A percentile compares a stretch with the other conserved stretches of the same genome.
Evolutionary conservation across 1,139 yeast genomes (phyloP).

Genomic region (Hansenula lynferdii): DNA sequence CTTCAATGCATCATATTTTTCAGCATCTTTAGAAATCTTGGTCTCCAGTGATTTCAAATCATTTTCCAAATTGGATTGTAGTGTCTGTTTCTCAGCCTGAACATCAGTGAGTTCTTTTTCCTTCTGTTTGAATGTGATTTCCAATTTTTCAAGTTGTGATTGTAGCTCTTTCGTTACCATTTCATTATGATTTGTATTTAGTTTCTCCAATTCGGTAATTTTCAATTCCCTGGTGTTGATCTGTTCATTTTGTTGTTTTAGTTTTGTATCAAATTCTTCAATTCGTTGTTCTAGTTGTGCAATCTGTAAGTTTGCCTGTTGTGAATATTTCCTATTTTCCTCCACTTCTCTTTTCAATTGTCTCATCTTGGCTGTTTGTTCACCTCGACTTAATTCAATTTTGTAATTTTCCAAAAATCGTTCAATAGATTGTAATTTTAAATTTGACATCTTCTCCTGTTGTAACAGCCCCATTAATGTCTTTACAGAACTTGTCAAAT

Average conservation of each 20-base stretch:
- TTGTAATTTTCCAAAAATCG: slow-evolving; percentile 31
- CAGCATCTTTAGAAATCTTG: background rate
- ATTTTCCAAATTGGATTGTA: background rate
- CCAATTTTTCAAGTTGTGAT: background rate
- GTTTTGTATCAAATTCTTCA: background rate
- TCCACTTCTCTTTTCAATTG: slow-evolving; percentile 23
- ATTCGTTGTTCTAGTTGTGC: slow-evolving; percentile 1
- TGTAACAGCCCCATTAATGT: slow-evolving; percentile 42
- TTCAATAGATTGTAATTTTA: slow-evolving; percentile 39
- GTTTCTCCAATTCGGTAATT: background rate
- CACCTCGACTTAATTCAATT: slow-evolving; percentile 12
- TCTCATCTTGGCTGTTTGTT: slow-evolving; percentile 18
- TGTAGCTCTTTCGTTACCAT: background rate
- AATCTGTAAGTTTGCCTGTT: slow-evolving; percentile 25
- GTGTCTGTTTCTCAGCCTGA: background rate
- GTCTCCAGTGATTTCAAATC: background rate
- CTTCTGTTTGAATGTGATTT: background rate
- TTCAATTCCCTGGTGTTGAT: background rate
- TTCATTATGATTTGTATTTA: background rate
- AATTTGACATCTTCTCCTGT: slow-evolving; percentile 37
- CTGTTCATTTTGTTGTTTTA: background rate
- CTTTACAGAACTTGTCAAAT: slow-evolving; percentile 44
- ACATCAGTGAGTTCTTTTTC: background rate
- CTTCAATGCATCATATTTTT: background rate
- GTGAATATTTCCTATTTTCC: slow-evolving; percentile 25